phyloP scores from a whole-genome alignment of 2,329 filamentous ascomycete species.

The Helicocarpus griseus region DNA sequence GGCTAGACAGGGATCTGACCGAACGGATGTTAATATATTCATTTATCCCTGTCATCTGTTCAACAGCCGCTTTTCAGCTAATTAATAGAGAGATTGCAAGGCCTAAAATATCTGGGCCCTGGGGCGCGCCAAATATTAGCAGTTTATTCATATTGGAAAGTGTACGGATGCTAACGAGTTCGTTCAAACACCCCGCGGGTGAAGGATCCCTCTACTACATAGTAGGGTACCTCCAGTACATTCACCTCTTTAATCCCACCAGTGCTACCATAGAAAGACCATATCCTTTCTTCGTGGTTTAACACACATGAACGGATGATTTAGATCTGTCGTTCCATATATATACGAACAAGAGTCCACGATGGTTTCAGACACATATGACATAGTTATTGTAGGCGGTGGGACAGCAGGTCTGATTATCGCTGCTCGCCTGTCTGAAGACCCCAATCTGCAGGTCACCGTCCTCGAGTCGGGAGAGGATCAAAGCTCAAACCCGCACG shows the following conservation, averaged over 20 bases:
- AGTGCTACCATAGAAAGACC: not conserved
- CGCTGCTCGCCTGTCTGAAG: slow-evolving; percentile 26
- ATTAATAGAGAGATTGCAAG: not conserved
- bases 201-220: not conserved
- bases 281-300: not conserved
- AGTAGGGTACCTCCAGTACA: not conserved
- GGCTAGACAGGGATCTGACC: no score
- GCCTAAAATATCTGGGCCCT: not conserved
- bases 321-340: no score
- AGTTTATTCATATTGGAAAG: no score
- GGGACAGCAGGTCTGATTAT: slow-evolving; percentile 25
- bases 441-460: slow-evolving; percentile 16
- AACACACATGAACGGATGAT: no score
- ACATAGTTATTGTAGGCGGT: slow-evolving; percentile 27
- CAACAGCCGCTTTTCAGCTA: not conserved
- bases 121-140: no score
- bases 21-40: not conserved
- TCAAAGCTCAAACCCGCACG: not conserved
- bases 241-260: no score
- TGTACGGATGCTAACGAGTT: not conserved
- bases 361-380: slow-evolving; percentile 13
- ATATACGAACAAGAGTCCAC: no score
- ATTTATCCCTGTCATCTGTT: not conserved
- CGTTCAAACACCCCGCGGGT: not conserved
- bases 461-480: slow-evolving; percentile 21